Evolutionary conservation across 768 basidiomycete genomes (phyloP).

Genomic region (Leccinum rimulosum): DNA sequence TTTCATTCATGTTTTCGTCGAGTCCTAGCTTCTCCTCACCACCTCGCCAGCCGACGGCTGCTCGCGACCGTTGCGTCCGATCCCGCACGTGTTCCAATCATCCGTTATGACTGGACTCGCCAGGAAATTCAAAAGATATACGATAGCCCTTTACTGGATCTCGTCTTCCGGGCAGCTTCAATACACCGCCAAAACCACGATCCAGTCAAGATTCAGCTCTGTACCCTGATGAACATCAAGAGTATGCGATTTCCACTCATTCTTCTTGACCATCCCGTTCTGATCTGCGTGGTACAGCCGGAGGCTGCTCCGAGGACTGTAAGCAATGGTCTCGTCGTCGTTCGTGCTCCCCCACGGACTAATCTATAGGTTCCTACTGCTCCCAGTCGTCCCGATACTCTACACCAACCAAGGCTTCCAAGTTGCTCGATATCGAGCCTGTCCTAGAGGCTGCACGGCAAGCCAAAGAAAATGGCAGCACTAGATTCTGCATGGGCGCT

Average conservation of each 20-base stretch:
- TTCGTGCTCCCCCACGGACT: background rate
- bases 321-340: slow-evolving; percentile 28
- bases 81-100: slow-evolving; percentile 10
- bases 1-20: slow-evolving; percentile 6
- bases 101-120: slow-evolving; percentile 70
- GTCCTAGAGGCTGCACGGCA: slow-evolving; percentile 90
- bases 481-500: slow-evolving; percentile 98
- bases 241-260: slow-evolving; percentile 51
- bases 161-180: slow-evolving; percentile 81
- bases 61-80: slow-evolving; percentile 55
- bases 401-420: slow-evolving; percentile 85
- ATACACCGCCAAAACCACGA: slow-evolving; percentile 87
- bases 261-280: slow-evolving; percentile 14
- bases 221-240: slow-evolving; percentile 98
- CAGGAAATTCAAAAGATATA: slow-evolving; percentile 84
- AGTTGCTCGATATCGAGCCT: slow-evolving; percentile 84
- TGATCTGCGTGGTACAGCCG: slow-evolving; percentile 50
- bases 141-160: slow-evolving; percentile 81
- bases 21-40: slow-evolving; percentile 8
- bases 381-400: slow-evolving; percentile 95
- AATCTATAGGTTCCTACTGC: slow-evolving; percentile 81
- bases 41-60: slow-evolving; percentile 37
- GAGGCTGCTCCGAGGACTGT: slow-evolving; percentile 97
- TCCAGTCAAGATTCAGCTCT: slow-evolving; percentile 88
- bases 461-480: slow-evolving; percentile 95